phyloP scores from a whole-genome alignment of 164 flowering plant genomes.

The Echeveria elegans region DNA sequence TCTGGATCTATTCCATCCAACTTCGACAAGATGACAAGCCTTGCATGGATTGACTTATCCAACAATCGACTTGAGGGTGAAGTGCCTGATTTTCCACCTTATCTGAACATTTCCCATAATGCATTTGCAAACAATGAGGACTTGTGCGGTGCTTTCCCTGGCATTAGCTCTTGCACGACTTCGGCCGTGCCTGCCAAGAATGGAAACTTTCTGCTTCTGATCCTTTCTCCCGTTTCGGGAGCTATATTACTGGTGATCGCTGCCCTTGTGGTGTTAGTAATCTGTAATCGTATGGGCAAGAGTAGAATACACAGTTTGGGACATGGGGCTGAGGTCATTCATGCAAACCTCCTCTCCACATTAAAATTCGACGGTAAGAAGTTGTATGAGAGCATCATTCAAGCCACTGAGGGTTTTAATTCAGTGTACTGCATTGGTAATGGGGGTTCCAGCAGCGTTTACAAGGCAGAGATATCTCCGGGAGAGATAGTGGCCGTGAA shows the following conservation, averaged over 20 bases:
- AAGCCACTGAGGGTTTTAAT: slow-evolving; percentile 24
- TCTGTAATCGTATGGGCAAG: neutral
- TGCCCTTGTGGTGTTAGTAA: neutral
- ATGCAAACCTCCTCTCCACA: slow-evolving; percentile 11
- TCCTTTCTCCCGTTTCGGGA: slow-evolving; percentile 2
- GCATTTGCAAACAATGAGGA: slow-evolving; percentile 15
- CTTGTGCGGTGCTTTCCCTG: slow-evolving; percentile 17
- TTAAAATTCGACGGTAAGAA: slow-evolving; percentile 23
- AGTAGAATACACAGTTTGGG: neutral
- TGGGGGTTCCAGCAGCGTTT: slow-evolving; percentile 29
- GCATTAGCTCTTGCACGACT: slow-evolving; percentile 11
- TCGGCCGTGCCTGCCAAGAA: neutral
- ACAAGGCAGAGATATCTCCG: slow-evolving; percentile 24
- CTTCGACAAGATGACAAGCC: slow-evolving; percentile 11
- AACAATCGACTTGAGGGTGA: slow-evolving; percentile 15
- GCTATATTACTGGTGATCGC: slow-evolving; percentile 6
- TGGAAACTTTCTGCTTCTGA: slow-evolving; percentile 6
- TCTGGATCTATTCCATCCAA: slow-evolving; percentile 12
- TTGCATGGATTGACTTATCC: slow-evolving; percentile 14
- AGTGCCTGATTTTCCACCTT: slow-evolving; percentile 16
- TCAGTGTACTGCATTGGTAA: slow-evolving; percentile 21
- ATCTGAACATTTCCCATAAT: slow-evolving; percentile 8
- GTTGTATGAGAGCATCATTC: slow-evolving; percentile 22
- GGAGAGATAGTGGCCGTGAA: slow-evolving; percentile 29
- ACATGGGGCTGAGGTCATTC: neutral